A percentile compares a stretch with the other conserved stretches of the same genome.
Evolutionary conservation across 345 rosid genomes (phyloP).

Genomic region (Melastoma malabathricum): DNA sequence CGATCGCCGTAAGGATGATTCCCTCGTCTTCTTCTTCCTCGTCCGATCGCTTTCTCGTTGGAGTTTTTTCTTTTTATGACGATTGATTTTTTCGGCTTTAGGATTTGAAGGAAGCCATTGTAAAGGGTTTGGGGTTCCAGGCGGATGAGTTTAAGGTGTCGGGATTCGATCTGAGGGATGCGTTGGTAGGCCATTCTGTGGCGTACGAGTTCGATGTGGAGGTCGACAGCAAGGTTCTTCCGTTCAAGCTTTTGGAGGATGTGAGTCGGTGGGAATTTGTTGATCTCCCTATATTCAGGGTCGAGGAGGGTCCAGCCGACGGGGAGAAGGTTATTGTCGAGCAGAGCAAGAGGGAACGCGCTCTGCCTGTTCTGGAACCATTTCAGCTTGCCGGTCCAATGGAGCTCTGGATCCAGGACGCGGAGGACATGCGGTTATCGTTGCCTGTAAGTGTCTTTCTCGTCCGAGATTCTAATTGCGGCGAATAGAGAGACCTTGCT

Average conservation of each 20-base stretch:
- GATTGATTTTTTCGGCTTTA: constrained; percentile 6
- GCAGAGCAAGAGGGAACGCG: constrained; percentile 18
- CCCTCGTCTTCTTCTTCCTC: not conserved
- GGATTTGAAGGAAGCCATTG: constrained; percentile 90
- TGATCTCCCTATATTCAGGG: constrained; percentile 67
- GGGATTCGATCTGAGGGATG: constrained; percentile 71
- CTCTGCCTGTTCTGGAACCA: constrained; percentile 64
- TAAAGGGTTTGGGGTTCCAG: constrained; percentile 70
- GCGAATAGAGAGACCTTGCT: too few species aligned
- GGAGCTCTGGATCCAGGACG: constrained; percentile 96
- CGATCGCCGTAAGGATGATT: constrained; percentile 43
- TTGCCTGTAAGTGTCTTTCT: constrained; percentile 36
- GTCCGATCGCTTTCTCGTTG: too few species aligned
- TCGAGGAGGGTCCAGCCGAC: constrained; percentile 11
- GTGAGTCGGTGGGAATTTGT: constrained; percentile 83
- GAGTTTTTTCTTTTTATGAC: too few species aligned
- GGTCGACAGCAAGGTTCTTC: constrained; percentile 50
- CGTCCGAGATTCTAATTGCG: too few species aligned
- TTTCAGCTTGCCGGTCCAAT: constrained; percentile 95
- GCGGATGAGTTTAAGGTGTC: constrained; percentile 60
- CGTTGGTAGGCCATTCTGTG: constrained; percentile 70
- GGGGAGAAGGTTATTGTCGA: constrained; percentile 32
- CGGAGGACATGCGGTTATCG: constrained; percentile 67
- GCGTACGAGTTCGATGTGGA: constrained; percentile 76
- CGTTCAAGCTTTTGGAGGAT: constrained; percentile 83